Conservation (phyloP, 495 filamentous ascomycete genomes). For the Lentithecium fluviatile region DNA sequence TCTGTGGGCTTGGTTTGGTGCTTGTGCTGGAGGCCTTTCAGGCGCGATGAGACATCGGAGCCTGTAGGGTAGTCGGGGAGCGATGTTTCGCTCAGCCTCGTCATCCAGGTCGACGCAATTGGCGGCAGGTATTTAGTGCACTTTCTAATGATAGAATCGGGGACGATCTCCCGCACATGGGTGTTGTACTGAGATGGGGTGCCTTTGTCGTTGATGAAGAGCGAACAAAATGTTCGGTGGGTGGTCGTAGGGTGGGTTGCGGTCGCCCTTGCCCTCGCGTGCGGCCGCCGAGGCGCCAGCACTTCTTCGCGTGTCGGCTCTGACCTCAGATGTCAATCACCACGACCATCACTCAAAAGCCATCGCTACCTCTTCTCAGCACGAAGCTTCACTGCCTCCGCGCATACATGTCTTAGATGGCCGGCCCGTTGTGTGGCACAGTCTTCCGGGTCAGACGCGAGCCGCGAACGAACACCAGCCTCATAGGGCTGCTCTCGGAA, state of each 20-base stretch:
- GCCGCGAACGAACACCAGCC: not conserved
- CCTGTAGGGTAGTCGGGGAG: not conserved
- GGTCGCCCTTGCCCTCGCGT: too few species aligned
- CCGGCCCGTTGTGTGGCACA: not conserved
- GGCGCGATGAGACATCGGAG: constrained; percentile 9
- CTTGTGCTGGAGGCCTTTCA: constrained; percentile 15
- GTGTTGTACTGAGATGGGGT: not conserved
- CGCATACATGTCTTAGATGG: constrained; percentile 1
- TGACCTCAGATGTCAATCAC: too few species aligned
- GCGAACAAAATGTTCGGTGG: too few species aligned
- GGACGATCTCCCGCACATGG: constrained; percentile 1
- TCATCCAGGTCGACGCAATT: not conserved
- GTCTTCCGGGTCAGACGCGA: not conserved
- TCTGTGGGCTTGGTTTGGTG: not conserved
- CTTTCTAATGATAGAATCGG: constrained; percentile 11
- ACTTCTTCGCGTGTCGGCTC: too few species aligned
- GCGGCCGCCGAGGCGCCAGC: too few species aligned
- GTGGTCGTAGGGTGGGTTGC: too few species aligned
- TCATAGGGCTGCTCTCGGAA: constrained; percentile 3
- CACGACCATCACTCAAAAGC: too few species aligned
- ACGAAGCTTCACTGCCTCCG: constrained; percentile 3
- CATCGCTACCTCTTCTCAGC: not conserved
- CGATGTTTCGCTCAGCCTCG: not conserved
- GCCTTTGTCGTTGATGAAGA: not conserved
- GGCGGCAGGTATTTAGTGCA: not conserved